phyloP scores from a whole-genome alignment of 352 stramenopile genomes.

The Pythium catenulatum region DNA sequence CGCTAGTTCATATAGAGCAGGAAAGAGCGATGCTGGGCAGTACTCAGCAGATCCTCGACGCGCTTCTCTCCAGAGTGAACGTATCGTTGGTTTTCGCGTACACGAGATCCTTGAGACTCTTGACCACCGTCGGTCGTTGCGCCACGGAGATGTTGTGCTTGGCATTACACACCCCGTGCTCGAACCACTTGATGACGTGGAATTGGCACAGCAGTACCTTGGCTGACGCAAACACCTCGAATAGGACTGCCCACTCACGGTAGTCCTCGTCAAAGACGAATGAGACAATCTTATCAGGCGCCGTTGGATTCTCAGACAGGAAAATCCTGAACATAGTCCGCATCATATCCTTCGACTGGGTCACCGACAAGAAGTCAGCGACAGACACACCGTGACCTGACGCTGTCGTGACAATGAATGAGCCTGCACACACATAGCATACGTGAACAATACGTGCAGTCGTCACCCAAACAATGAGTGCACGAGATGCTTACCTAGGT shows the following conservation, averaged over 20 bases:
- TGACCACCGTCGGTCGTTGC: too few species aligned
- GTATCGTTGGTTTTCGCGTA: not conserved
- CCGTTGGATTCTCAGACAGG: not conserved
- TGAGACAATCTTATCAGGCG: not conserved
- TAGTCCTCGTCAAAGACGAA: conserved; percentile 58
- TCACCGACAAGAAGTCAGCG: conserved; percentile 33
- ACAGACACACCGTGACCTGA: conserved; percentile 42
- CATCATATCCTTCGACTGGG: conserved; percentile 45
- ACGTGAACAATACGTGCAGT: too few species aligned
- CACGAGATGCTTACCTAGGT: conserved; percentile 26
- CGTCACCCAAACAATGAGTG: not conserved
- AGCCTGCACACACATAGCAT: not conserved
- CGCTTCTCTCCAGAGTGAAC: too few species aligned
- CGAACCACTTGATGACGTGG: conserved; percentile 19
- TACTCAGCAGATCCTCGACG: too few species aligned
- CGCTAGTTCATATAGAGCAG: too few species aligned
- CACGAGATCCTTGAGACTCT: not conserved
- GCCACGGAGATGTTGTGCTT: not conserved
- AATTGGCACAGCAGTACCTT: conserved; percentile 48
- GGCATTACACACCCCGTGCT: not conserved
- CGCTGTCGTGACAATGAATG: conserved; percentile 18
- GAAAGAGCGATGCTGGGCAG: too few species aligned
- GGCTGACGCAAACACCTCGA: not conserved
- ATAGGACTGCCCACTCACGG: not conserved
- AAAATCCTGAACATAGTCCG: conserved; percentile 24